Evolutionary conservation across 192 early-diverging fungal genomes (phyloP).

Genomic region (Coemansia brasiliensis): DNA sequence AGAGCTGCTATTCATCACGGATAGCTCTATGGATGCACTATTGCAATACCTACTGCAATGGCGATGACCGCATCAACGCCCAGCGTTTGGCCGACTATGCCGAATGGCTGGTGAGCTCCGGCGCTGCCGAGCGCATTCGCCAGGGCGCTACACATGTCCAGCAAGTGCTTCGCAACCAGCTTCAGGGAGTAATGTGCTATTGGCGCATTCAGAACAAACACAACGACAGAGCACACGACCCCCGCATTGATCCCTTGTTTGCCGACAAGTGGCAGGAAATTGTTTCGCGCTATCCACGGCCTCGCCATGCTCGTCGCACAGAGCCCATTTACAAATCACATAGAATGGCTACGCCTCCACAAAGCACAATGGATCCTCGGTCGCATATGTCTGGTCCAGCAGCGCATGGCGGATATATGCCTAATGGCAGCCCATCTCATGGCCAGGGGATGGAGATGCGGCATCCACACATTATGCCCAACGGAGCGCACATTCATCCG

Average conservation of each 20-base stretch:
- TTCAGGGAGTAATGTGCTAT: constrained; percentile 54
- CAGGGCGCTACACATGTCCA: constrained; percentile 45
- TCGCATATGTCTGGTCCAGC: neutral
- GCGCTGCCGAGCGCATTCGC: constrained; percentile 51
- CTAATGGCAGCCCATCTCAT: neutral
- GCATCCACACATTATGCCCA: neutral
- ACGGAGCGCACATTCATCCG: neutral
- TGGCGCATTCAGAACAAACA: constrained; percentile 45
- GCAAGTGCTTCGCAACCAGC: constrained; percentile 54
- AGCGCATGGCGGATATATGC: neutral
- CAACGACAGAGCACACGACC: constrained; percentile 22
- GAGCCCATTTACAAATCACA: constrained; percentile 46
- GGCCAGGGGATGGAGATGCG: neutral
- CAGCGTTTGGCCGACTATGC: constrained; percentile 41
- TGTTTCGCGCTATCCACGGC: constrained; percentile 35
- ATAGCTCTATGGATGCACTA: constrained; percentile 54
- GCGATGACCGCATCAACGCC: constrained; percentile 34
- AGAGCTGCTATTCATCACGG: constrained; percentile 53
- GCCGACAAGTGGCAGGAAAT: constrained; percentile 43
- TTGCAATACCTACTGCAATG: constrained; percentile 27
- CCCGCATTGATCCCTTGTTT: constrained; percentile 29
- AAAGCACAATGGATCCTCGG: neutral
- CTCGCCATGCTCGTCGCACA: constrained; percentile 36
- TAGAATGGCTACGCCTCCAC: neutral
- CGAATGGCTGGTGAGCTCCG: constrained; percentile 54